Conservation (phyloP, 2,329 filamentous ascomycete species). For the Penicillium concentricum region DNA sequence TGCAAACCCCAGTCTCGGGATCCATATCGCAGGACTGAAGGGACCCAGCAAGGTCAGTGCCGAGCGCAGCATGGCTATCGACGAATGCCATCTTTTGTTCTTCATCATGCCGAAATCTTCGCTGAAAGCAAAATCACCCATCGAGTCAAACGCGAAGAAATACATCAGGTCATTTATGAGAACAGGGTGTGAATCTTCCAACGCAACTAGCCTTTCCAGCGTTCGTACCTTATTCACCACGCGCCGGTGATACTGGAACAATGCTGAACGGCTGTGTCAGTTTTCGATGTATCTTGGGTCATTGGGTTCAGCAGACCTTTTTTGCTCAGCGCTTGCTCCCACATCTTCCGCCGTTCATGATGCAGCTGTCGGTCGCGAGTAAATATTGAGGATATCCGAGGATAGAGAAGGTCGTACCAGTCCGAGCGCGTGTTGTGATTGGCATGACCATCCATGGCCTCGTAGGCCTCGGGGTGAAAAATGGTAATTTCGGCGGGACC, state of each 20-base stretch:
- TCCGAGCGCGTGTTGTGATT: slow-evolving; percentile 11
- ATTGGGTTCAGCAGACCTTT: not conserved
- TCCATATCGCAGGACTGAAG: slow-evolving; percentile 20
- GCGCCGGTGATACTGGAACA: not conserved
- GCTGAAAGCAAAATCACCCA: slow-evolving; percentile 46
- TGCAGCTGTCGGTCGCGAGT: slow-evolving; percentile 8
- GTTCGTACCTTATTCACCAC: not conserved
- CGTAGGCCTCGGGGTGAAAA: slow-evolving; percentile 7
- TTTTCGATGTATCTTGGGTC: fast-evolving
- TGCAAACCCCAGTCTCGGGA: slow-evolving; percentile 23
- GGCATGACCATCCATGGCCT: slow-evolving; percentile 8
- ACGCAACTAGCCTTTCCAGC: not conserved
- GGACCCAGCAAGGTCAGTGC: slow-evolving; percentile 17
- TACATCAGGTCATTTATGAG: slow-evolving; percentile 14
- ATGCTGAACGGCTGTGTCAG: not conserved
- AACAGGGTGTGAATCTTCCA: not conserved
- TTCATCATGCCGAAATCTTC: slow-evolving; percentile 38
- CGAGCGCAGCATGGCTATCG: slow-evolving; percentile 15
- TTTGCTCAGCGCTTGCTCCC: slow-evolving; percentile 4
- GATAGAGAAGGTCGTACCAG: slow-evolving; percentile 12
- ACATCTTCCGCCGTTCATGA: slow-evolving; percentile 7
- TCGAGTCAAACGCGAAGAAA: slow-evolving; percentile 42
- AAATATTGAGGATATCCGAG: slow-evolving; percentile 10
- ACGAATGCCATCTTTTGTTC: slow-evolving; percentile 11
- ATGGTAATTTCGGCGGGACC: slow-evolving; percentile 11